Percentiles rank a stretch among this genome's conserved stretches.
phyloP scores from a whole-genome alignment of 2,329 filamentous ascomycete species.

The Pseudogymnoascus pannorum region DNA sequence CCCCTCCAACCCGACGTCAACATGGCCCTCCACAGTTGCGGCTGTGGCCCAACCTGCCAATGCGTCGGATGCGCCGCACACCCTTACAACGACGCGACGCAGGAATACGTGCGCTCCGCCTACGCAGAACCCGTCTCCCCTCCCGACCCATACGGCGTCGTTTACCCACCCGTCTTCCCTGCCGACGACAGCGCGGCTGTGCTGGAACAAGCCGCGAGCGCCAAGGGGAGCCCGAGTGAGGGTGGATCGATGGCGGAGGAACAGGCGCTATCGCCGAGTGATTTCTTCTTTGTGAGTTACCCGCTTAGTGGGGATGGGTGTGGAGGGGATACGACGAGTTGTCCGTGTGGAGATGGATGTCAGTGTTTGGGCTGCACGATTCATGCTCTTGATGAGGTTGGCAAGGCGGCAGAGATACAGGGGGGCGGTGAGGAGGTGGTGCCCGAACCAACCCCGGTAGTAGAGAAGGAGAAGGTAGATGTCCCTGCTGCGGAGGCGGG shows the following conservation, averaged over 20 bases:
- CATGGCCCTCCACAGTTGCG: constrained; percentile 42
- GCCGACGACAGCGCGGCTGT: constrained; percentile 37
- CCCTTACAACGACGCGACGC: constrained; percentile 59
- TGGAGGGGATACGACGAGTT: constrained; percentile 42
- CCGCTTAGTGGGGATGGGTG: constrained; percentile 40
- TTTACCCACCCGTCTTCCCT: constrained; percentile 26
- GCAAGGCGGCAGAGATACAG: background rate
- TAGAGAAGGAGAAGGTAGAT: background rate
- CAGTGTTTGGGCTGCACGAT: constrained; percentile 51
- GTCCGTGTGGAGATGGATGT: constrained; percentile 53
- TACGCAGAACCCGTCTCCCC: constrained; percentile 23
- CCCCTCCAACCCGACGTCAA: constrained; percentile 24
- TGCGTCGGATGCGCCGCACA: constrained; percentile 63
- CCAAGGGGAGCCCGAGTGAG: background rate
- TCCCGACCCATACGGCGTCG: constrained; percentile 17
- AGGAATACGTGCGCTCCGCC: constrained; percentile 44
- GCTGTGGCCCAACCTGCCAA: constrained; percentile 58
- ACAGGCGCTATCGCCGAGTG: constrained; percentile 38
- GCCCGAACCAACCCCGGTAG: background rate
- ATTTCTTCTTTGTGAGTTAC: constrained; percentile 55
- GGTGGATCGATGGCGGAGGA: constrained; percentile 33
- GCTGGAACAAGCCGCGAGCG: constrained; percentile 32
- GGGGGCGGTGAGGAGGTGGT: background rate
- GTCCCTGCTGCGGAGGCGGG: background rate
- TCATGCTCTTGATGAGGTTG: constrained; percentile 28